Evolutionary conservation across 2,329 filamentous ascomycete species (phyloP), one percentile per base, ranked within the genome.

Genomic region (Epichloe gansuensis): DNA sequence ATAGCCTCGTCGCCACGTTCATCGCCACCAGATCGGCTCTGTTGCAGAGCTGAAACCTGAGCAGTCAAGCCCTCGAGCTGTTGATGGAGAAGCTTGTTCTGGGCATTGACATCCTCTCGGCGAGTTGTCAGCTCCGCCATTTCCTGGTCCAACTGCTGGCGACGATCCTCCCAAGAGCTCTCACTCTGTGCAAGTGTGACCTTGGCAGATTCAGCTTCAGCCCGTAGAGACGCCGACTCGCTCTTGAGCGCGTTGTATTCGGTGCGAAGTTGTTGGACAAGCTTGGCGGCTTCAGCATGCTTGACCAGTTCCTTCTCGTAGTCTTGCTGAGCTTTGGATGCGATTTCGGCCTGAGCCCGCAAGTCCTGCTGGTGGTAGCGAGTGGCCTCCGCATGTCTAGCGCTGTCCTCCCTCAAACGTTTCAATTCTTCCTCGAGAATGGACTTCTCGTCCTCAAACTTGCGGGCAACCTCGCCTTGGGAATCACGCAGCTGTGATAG

Each of bases 301-400:
- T 93, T 96, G 62, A 95, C 80, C 11, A 98, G 77, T 67, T 98
- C 93, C 57, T 84, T 84, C 67, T 98, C 94, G 64, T 98, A 98
- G 60, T 93, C 91, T 64, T 95, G 86, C 65, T 98, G 93, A 3
- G 93, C 90, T 66, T 89, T 87, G 51, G 89, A 84, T 2, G 93
- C 90, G 62, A 98, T 97, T 45, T 94, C 87, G 31, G 91, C 91
- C 67, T 98, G 93, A 0, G 88, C 85, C 56, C 93, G 91, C 43
- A 97, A 80, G 61, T 97, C 91, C 61, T 95, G 86, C 64, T 94
- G 88, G 64, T 95, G 87, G 64, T 86, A 89, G 58, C 88, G 83
- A 35, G 88, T 83, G 48, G 90, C 85, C 55, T 89, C 86, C 55
- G 82, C 77, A 65, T 91, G 85, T 51, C 86, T 81, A 58, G 90